Base-by-base conservation (phyloP, 1,139 yeast species). In the Geotrichum histeridarum region DNA sequence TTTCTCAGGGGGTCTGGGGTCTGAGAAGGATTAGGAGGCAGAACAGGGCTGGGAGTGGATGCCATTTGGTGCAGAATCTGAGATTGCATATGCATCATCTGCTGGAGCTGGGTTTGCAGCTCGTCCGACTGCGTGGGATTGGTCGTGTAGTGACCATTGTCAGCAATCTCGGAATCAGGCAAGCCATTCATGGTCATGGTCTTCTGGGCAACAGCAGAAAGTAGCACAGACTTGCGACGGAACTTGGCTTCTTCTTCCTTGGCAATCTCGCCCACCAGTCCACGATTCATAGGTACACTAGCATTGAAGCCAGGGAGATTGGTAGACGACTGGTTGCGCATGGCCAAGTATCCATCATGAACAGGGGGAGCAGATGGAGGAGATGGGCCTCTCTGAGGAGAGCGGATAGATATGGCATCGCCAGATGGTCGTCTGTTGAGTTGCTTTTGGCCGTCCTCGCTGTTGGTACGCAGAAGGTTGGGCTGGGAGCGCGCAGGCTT, bases 181-280 rank as follows among this genome's bases (percentile, higher is more conserved):
- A 50, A 22, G 7, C 47, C 49, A 14, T 31, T 18, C 37, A 50
- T 15, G 5, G 56, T 59, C 51, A 54, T 43, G 56, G 61, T 59
- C 57, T 55, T 55, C 58, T 48, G 52, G 11, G 51, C 48, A 2
- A 50, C 46, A 9, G 51, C 7, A 33, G 12, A 48, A 33, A 43
- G 48, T 45, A 51, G 36, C 30, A 49, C 30, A 14, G 51, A 41
- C 42, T 66, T 64, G 31, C 75, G 64, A 12, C 67, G 63, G 32
- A 60, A 55, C 59, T 70, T 69, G 38, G 71, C 69, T 41, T 72
- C 73, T 55, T 73, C 74, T 50, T 70, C 75, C 5, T 67, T 64
- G n/a, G 73, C 71, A 56, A 73, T 73, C 55, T 71, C 75, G 14
- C 72, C 75, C 35, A 73, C 66, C 17, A 73, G 62, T 4, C 76